Evolutionary conservation across 768 basidiomycete species (phyloP).

Genomic region (Calocybe gangraenosa): DNA sequence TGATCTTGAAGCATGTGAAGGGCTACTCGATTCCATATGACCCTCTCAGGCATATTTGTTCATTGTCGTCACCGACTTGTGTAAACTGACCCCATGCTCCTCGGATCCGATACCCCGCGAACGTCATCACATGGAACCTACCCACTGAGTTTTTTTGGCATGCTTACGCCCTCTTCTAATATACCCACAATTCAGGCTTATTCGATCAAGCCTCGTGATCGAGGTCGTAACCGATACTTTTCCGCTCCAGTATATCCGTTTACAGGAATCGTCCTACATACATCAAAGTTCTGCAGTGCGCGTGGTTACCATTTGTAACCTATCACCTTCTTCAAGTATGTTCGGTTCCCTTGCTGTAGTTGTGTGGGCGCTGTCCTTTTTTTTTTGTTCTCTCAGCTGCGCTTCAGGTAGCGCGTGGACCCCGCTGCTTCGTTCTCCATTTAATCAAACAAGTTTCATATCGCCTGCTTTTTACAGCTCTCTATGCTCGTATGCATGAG

Average conservation of each 20-base stretch:
- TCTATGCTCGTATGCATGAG: neutral
- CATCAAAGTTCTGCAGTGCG: conserved; percentile 9
- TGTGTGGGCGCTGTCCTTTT: neutral
- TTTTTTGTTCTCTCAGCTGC: neutral
- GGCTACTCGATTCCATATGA: conserved; percentile 7
- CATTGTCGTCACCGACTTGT: too few relatives aligned
- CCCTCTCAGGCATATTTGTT: neutral
- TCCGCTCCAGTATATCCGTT: conserved; percentile 2
- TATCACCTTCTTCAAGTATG: conserved; percentile 5
- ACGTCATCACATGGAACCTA: conserved; percentile 1
- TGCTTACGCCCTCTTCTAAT: conserved; percentile 1
- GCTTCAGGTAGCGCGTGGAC: conserved; percentile 2
- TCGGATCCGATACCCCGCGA: neutral
- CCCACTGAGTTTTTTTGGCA: neutral
- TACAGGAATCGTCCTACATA: neutral
- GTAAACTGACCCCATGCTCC: neutral
- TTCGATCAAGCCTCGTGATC: conserved; percentile 13
- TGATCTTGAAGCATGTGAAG: conserved; percentile 10
- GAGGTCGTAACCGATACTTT: neutral
- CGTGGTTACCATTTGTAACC: conserved; percentile 7
- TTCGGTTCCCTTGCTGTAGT: neutral
- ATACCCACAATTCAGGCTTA: conserved; percentile 3
- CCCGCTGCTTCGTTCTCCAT: conserved; percentile 9
- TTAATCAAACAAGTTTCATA: conserved; percentile 1
- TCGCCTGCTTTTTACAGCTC: neutral